These are phyloP conservation scores for Ceratocystis variospora DNA, from an alignment of 2,329 filamentous ascomycete genomes.

Conservation along the genomic window DNA sequence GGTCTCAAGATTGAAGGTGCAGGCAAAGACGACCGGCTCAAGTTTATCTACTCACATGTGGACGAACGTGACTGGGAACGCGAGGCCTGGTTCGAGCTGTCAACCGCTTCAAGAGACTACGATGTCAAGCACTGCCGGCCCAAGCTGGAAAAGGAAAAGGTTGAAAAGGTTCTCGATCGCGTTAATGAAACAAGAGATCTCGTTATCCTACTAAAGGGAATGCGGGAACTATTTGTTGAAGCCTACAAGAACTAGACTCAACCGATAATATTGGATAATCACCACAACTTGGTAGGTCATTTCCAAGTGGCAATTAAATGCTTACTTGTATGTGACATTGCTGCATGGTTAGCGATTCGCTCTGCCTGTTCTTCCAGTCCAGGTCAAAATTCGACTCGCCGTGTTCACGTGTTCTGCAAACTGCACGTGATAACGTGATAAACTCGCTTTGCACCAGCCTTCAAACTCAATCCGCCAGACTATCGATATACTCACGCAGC, in stretches of 20 bases:
- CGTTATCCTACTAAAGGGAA: conserved; percentile 60
- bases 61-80: conserved; percentile 76
- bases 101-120: conserved; percentile 69
- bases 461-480: not conserved
- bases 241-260: conserved; percentile 35
- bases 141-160: conserved; percentile 63
- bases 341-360: not conserved
- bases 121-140: conserved; percentile 69
- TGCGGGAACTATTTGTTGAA: conserved; percentile 65
- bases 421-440: conserved; percentile 3
- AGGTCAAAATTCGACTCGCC: not conserved
- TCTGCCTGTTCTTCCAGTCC: not conserved
- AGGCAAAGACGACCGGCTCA: conserved; percentile 68
- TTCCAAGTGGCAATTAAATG: not conserved
- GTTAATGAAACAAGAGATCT: conserved; percentile 72
- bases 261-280: not conserved
- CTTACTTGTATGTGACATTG: not conserved
- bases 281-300: not conserved
- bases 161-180: conserved; percentile 61
- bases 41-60: conserved; percentile 79
- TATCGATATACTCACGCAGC: not conserved
- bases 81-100: conserved; percentile 88
- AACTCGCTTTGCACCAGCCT: not conserved
- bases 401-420: not conserved
- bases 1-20: conserved; percentile 82